Conservation (phyloP, 176 grass and related monocot genomes). For the Musa beccarii region DNA sequence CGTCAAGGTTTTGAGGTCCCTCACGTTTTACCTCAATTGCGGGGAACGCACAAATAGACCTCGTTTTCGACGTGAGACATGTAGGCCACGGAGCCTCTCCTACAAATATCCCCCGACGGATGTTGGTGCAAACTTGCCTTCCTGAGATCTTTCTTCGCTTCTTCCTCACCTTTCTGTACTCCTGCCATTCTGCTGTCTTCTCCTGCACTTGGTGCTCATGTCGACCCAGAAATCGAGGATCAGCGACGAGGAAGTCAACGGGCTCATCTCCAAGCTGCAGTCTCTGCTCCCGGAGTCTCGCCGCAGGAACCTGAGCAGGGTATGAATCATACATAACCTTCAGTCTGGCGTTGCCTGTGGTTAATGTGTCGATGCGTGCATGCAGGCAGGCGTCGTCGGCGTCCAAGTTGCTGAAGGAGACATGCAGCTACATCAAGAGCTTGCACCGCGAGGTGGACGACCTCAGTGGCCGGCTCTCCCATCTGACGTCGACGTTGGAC, state of each 20-base stretch:
- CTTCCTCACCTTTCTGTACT: too few species aligned
- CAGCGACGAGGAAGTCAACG: neutral
- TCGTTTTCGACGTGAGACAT: too few species aligned
- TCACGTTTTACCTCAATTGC: too few species aligned
- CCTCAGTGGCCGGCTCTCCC: neutral
- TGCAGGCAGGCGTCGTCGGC: neutral
- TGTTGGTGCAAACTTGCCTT: too few species aligned
- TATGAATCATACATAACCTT: neutral
- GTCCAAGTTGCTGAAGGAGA: conserved; percentile 1
- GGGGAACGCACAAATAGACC: too few species aligned
- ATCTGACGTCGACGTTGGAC: neutral
- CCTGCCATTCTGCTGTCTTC: too few species aligned
- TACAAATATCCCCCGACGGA: too few species aligned
- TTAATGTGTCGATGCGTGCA: neutral
- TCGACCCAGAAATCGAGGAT: neutral
- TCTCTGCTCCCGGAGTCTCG: conserved; percentile 5
- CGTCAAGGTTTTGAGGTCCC: too few species aligned
- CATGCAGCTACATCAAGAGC: conserved; percentile 5
- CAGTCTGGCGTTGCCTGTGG: too few species aligned
- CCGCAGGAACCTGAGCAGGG: neutral
- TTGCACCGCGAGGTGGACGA: conserved; percentile 6
- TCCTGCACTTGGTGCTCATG: neutral
- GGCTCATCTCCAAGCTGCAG: conserved; percentile 9
- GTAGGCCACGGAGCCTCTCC: too few species aligned
- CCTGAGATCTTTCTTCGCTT: too few species aligned